phyloP scores from a whole-genome alignment of 306 rosid species.

The Dryas octopetala region DNA sequence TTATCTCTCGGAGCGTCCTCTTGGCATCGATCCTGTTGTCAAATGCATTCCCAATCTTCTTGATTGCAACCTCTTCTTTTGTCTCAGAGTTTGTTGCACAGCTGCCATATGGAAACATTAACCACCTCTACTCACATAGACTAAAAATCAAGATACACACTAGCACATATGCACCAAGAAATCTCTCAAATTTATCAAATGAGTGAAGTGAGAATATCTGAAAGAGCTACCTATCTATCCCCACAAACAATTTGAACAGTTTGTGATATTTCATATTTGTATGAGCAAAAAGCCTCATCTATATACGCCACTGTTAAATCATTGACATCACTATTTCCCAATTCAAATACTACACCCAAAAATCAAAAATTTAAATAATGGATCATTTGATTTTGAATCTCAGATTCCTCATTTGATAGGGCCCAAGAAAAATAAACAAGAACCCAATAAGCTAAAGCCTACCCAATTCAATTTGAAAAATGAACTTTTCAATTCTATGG shows the following conservation, averaged over 20 bases:
- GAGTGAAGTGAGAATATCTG: not conserved
- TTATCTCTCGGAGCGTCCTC: conserved; percentile 70
- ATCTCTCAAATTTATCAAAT: not conserved
- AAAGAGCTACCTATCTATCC: not conserved
- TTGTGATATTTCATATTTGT: no score
- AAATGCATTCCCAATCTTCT: conserved; percentile 69
- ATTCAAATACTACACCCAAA: not conserved
- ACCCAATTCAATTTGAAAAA: conserved; percentile 2
- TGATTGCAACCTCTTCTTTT: conserved; percentile 65
- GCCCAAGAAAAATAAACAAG: not conserved
- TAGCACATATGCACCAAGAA: not conserved
- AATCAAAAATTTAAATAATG: not conserved
- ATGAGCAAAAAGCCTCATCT: not conserved
- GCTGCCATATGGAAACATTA: conserved; percentile 32
- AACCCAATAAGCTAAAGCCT: not conserved
- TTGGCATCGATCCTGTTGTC: conserved; percentile 70
- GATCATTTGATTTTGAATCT: not conserved
- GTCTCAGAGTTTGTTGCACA: conserved; percentile 55
- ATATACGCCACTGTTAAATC: not conserved
- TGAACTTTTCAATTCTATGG: not conserved
- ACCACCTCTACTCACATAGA: not conserved
- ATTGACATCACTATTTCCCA: not conserved
- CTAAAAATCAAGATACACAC: not conserved
- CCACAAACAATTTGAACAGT: not conserved
- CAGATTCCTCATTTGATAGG: not conserved